Conservation (phyloP, 768 basidiomycete genomes). For the Pleurotus ostreatus region DNA sequence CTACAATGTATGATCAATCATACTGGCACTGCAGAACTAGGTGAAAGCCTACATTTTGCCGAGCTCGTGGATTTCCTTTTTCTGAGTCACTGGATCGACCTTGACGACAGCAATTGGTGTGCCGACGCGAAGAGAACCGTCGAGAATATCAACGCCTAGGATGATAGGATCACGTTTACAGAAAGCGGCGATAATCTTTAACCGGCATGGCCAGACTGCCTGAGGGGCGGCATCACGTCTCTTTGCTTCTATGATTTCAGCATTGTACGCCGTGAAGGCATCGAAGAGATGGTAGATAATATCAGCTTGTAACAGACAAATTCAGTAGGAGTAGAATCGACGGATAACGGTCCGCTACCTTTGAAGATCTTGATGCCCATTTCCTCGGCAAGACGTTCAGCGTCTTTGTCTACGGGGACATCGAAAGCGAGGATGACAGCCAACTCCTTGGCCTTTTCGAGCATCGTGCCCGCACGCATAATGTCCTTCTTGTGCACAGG, state of each 20-base stretch:
- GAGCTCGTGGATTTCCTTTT: constrained; percentile 87
- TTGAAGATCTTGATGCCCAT: constrained; percentile 93
- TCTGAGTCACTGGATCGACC: constrained; percentile 79
- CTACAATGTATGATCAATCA: constrained; percentile 34
- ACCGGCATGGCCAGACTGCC: constrained; percentile 94
- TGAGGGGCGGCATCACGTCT: constrained; percentile 87
- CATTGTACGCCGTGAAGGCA: constrained; percentile 91
- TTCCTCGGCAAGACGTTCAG: constrained; percentile 87
- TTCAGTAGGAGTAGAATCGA: too few relatives aligned
- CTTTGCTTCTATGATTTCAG: constrained; percentile 89
- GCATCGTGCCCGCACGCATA: constrained; percentile 88
- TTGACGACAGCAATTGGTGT: constrained; percentile 96
- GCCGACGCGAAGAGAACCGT: constrained; percentile 85
- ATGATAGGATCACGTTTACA: constrained; percentile 98
- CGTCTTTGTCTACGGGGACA: constrained; percentile 90
- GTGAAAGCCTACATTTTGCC: constrained; percentile 80
- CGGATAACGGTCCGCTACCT: constrained; percentile 43
- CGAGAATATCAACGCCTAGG: constrained; percentile 92
- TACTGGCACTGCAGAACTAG: neutral
- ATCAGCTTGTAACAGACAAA: constrained; percentile 57
- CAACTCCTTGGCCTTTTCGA: constrained; percentile 93
- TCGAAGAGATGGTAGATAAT: constrained; percentile 99
- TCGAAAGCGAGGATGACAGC: constrained; percentile 97
- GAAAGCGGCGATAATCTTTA: constrained; percentile 92
- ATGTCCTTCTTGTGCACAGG: constrained; percentile 95